Percentiles rank a stretch among this genome's conserved stretches.
Evolutionary conservation across 345 rosid genomes (phyloP).

Genomic region (Pugionium cornutum): DNA sequence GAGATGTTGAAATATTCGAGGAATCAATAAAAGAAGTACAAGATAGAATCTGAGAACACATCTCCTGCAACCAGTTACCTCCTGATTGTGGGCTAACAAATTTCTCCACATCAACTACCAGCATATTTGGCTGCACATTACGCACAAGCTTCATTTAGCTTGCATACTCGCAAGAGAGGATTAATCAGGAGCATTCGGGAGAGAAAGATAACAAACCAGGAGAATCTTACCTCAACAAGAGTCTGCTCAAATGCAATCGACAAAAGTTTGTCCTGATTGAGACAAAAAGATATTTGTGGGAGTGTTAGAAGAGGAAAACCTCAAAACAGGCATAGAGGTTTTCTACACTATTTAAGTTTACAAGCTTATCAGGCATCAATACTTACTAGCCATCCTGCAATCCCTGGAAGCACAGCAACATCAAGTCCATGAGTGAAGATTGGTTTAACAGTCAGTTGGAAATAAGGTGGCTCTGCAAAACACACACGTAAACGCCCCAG

Average conservation of each 20-base stretch:
- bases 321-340: slow-evolving; percentile 7
- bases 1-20: neutral
- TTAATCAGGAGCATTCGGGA: neutral
- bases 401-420: slow-evolving; percentile 86
- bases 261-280: slow-evolving; percentile 80
- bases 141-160: slow-evolving; percentile 25
- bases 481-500: slow-evolving; percentile 84
- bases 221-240: slow-evolving; percentile 60
- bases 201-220: neutral
- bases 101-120: slow-evolving; percentile 90
- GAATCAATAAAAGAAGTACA: slow-evolving; percentile 9
- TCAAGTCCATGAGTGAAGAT: slow-evolving; percentile 72
- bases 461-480: slow-evolving; percentile 95
- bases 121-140: slow-evolving; percentile 88
- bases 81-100: slow-evolving; percentile 55
- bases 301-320: slow-evolving; percentile 13
- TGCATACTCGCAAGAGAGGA: neutral
- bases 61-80: slow-evolving; percentile 44
- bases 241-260: slow-evolving; percentile 91
- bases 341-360: slow-evolving; percentile 41
- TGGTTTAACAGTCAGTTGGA: slow-evolving; percentile 92
- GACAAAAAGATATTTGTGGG: slow-evolving; percentile 18
- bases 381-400: slow-evolving; percentile 99
- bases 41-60: neutral
- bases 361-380: slow-evolving; percentile 7